Evolutionary conservation across 2,329 filamentous ascomycete genomes (phyloP), one percentile per base, ranked within the genome.

Genomic region (Aspergillus sp.): DNA sequence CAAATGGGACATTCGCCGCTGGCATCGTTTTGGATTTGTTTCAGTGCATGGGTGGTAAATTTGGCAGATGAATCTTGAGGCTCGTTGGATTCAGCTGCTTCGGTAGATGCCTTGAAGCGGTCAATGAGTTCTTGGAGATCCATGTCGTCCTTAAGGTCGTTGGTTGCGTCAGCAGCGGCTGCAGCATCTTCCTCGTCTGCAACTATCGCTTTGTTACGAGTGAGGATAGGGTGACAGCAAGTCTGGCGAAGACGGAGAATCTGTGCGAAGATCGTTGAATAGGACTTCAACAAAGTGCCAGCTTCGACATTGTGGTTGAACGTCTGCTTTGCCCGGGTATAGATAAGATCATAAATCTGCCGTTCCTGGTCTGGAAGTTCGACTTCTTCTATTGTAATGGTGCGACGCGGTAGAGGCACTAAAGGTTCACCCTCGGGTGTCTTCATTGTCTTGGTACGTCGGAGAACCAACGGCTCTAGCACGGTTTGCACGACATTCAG

Each of bases 401-500:
- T 88, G 67, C 92, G 91, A 0, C 88, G 84, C 2, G 95, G 95
- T 6, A 99, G 79, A 0, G 90, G 87, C 1, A 99, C 94, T 3
- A 99, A 75, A 6, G 88, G 86, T 70, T 90, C 83, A 8, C 95
- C 95, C 56, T 90, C 87, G 0, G 95, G 94, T 0, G 92, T 98
- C 77, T 92, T 96, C 95, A 99, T 99, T 64, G 96, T 93, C 74
- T 99, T 99, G 0, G 95, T 99, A 62, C 95, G 86, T 48, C 95
- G 86, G 75, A 99, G 87, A 8, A 99, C 95, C n/a, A 99, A 80
- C 7, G 95, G 95, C 72, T 99, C 95, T 5, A 99, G 80, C 0
- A 99, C 94, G 0, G 94, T 99, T 73, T 99, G 95, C 1, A 99
- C 95, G 2, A 99, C 95, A 72, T 98, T 95, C 7, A 99, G 82